phyloP scores from a whole-genome alignment of 805 yeast genomes.

The Pichia deserticola region DNA sequence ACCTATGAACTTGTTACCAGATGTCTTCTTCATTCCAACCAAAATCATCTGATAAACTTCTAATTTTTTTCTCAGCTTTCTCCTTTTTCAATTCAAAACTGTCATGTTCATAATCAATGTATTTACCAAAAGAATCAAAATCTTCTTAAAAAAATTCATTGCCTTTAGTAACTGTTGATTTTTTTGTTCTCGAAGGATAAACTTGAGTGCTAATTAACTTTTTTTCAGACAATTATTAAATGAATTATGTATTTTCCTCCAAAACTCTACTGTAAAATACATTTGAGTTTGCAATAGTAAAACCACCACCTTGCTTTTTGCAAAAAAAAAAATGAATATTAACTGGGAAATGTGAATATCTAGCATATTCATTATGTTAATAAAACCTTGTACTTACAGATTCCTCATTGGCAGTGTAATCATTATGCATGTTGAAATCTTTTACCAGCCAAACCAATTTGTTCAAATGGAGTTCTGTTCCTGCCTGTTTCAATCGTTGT shows the following conservation, averaged over 20 bases:
- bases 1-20: not conserved
- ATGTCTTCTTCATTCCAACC: not conserved
- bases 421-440: not conserved
- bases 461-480: conserved; percentile 3
- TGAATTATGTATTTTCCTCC: conserved; percentile 1
- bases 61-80: not conserved
- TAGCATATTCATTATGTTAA: conserved; percentile 4
- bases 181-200: not conserved
- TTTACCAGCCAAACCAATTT: conserved; percentile 2
- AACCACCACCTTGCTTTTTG: conserved; percentile 1
- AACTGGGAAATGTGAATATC: conserved; percentile 1
- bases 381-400: not conserved
- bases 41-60: not conserved
- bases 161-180: not conserved
- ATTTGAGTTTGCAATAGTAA: conserved; percentile 1
- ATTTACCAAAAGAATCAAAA: not conserved
- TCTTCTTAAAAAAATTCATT: conserved; percentile 3
- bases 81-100: not conserved
- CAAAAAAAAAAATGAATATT: not conserved
- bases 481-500: not conserved
- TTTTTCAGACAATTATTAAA: not conserved
- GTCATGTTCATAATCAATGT: not conserved
- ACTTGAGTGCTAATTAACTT: conserved; percentile 1
- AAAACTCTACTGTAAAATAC: not conserved
- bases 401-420: conserved; percentile 2